phyloP scores from a whole-genome alignment of 164 flowering plant species.

The grape (Vitis vinifera) region ASM3070453v1 NC_081805.1:25374001-25374500 shows the following conservation, averaged over 20 bases:
- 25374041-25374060: conserved; percentile 96
- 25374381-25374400: conserved; percentile 58
- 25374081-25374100: conserved; percentile 99
- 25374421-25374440: not conserved
- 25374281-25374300: conserved; percentile 87
- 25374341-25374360: conserved; percentile 99
- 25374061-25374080: conserved; percentile 96
- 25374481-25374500: conserved; percentile 86
- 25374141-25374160: not conserved
- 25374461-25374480: conserved; percentile 79
- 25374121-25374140: conserved; percentile 29
- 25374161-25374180: not conserved
- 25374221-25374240: no score
- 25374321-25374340: conserved; percentile 93
- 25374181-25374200: not conserved
- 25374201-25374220: not conserved
- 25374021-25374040: conserved; percentile 94
- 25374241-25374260: not conserved
- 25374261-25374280: conserved; percentile 43
- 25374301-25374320: conserved; percentile 93
- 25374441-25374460: not conserved
- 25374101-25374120: conserved; percentile 95
- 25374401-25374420: not conserved
- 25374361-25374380: conserved; percentile 97
- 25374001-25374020: conserved; percentile 45